These are phyloP conservation scores for Parastagonospora nodorum DNA, from an alignment of 2,329 filamentous ascomycete genomes.

Conservation along the genomic window DNA sequence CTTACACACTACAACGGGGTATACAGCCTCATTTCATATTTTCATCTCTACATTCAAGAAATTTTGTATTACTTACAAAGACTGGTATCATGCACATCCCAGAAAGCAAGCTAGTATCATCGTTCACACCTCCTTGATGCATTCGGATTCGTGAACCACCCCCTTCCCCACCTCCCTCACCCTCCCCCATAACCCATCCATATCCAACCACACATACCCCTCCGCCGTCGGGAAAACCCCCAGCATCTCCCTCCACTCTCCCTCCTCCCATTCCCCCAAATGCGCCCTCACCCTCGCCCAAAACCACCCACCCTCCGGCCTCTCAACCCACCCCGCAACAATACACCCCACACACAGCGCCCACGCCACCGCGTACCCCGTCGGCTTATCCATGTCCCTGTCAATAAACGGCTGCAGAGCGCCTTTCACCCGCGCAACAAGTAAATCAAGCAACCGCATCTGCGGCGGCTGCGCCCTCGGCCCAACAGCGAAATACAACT, in stretches of 20 bases:
- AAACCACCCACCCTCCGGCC: constrained; percentile 24
- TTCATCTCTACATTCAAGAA: too few species aligned
- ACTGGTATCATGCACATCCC: too few species aligned
- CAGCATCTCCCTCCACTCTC: not conserved
- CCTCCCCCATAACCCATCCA: not conserved
- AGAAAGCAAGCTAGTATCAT: too few species aligned
- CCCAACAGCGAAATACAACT: constrained; percentile 24
- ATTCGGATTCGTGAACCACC: too few species aligned
- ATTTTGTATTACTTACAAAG: too few species aligned
- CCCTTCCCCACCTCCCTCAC: too few species aligned
- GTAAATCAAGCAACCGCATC: constrained; percentile 22
- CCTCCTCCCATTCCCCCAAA: not conserved
- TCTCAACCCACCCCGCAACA: constrained; percentile 10
- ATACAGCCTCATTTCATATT: too few species aligned
- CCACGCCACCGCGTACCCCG: constrained; percentile 22
- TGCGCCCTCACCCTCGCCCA: constrained; percentile 17
- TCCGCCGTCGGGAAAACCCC: not conserved
- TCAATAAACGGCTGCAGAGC: constrained; percentile 19
- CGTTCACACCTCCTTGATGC: too few species aligned
- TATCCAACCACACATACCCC: not conserved
- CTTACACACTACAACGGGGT: too few species aligned
- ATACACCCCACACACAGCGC: constrained; percentile 21
- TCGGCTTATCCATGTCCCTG: constrained; percentile 6
- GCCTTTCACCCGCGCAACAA: constrained; percentile 20
- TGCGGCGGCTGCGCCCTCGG: constrained; percentile 17